These are phyloP conservation scores for Gnomoniopsis sp. DNA, from an alignment of 2,329 filamentous ascomycete species.

Conservation along the genomic window DNA sequence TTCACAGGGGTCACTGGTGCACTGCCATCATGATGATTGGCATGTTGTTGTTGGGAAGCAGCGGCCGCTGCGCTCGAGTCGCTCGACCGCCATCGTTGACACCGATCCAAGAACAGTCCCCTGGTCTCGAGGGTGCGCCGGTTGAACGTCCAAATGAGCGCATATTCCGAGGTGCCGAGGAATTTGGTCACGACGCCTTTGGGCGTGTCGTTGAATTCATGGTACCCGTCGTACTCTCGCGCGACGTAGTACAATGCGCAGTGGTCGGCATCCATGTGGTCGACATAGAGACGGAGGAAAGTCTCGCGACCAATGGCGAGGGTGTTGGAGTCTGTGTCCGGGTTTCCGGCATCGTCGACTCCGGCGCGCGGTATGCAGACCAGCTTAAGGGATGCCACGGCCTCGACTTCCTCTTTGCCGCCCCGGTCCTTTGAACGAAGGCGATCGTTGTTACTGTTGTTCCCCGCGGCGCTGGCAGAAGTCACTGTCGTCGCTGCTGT, in stretches of 20 bases:
- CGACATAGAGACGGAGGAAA: constrained; percentile 22
- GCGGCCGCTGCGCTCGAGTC: neutral
- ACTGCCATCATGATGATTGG: neutral
- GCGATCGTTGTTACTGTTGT: neutral
- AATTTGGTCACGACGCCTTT: constrained; percentile 21
- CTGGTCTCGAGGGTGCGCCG: constrained; percentile 16
- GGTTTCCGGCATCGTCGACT: neutral
- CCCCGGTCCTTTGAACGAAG: neutral
- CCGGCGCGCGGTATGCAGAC: constrained; percentile 14
- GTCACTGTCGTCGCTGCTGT: neutral
- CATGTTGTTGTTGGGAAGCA: neutral
- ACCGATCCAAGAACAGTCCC: constrained; percentile 22
- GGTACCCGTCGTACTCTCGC: constrained; percentile 25
- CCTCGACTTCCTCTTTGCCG: constrained; percentile 10
- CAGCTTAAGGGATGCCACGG: constrained; percentile 18
- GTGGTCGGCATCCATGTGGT: constrained; percentile 21
- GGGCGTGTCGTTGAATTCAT: constrained; percentile 19
- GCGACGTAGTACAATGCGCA: constrained; percentile 25
- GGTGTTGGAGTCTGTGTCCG: constrained; percentile 8
- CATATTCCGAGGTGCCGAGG: constrained; percentile 23
- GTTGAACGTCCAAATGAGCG: constrained; percentile 26
- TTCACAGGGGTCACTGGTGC: neutral
- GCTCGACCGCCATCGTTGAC: constrained; percentile 8
- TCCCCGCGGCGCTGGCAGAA: neutral
- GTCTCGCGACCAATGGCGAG: constrained; percentile 22